Conservation (phyloP, 2,329 filamentous ascomycete genomes). For the Metarhizium anisopliae region DNA sequence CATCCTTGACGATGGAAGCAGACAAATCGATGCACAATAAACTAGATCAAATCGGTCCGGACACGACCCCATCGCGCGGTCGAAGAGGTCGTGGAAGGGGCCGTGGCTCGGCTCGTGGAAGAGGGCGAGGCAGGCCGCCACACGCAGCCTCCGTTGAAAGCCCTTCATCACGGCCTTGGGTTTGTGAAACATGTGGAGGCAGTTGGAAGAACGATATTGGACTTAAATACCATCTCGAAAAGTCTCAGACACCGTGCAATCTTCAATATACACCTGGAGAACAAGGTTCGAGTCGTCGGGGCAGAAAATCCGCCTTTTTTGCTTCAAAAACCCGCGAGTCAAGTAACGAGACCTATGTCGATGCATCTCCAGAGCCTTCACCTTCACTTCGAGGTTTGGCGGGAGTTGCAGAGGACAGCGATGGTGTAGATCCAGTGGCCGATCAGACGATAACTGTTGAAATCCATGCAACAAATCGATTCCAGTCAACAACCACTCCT, state of each 20-base stretch:
- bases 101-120: constrained; percentile 8
- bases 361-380: neutral
- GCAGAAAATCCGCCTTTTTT: constrained; percentile 6
- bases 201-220: constrained; percentile 51
- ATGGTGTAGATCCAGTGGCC: neutral
- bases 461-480: neutral
- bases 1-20: neutral
- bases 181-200: constrained; percentile 44
- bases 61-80: neutral
- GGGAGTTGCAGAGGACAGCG: neutral
- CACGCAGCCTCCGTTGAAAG: constrained; percentile 8
- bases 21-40: neutral
- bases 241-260: constrained; percentile 46
- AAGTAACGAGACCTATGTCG: neutral
- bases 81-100: constrained; percentile 4
- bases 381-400: neutral
- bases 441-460: neutral
- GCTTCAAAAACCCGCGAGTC: constrained; percentile 1
- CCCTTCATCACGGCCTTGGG: constrained; percentile 24
- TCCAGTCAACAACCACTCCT: neutral
- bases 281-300: constrained; percentile 9
- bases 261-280: constrained; percentile 22
- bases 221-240: constrained; percentile 49
- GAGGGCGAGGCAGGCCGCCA: constrained; percentile 6
- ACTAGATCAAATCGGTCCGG: neutral